Conservation (phyloP, 768 basidiomycete species). For the Roridomyces roridus region DNA sequence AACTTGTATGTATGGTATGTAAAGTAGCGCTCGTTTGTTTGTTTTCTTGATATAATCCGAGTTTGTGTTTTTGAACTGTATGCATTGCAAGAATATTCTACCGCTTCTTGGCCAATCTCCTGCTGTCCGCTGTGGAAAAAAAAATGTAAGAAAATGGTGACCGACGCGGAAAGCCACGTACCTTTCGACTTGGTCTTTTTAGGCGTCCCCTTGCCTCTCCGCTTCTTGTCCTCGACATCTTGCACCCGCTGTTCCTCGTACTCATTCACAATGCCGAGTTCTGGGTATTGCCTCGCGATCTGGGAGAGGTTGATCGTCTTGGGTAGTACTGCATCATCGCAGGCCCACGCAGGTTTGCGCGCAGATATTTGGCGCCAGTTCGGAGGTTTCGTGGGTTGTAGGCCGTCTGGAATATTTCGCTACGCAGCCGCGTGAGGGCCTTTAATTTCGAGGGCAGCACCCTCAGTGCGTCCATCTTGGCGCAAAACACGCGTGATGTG, state of each 20-base stretch:
- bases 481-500: no score
- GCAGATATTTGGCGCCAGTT: conserved; percentile 93
- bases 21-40: conserved; percentile 13
- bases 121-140: conserved; percentile 52
- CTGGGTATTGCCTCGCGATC: conserved; percentile 58
- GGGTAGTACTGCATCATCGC: conserved; percentile 89
- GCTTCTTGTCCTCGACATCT: conserved; percentile 72
- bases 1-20: conserved; percentile 19
- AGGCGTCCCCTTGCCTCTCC: conserved; percentile 83
- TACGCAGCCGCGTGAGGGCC: conserved; percentile 68
- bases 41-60: conserved; percentile 19
- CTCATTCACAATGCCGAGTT: conserved; percentile 65
- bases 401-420: conserved; percentile 82
- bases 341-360: conserved; percentile 80
- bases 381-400: conserved; percentile 85
- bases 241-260: conserved; percentile 70
- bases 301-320: conserved; percentile 57
- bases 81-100: conserved; percentile 22
- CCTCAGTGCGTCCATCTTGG: background rate
- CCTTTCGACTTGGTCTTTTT: conserved; percentile 78
- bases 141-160: background rate
- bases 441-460: conserved; percentile 9
- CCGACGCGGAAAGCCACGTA: conserved; percentile 36
- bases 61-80: background rate
- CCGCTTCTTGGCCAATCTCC: conserved; percentile 52